Conservation (phyloP, 2,329 filamentous ascomycete species). For the Leptographium wingfieldii region DNA sequence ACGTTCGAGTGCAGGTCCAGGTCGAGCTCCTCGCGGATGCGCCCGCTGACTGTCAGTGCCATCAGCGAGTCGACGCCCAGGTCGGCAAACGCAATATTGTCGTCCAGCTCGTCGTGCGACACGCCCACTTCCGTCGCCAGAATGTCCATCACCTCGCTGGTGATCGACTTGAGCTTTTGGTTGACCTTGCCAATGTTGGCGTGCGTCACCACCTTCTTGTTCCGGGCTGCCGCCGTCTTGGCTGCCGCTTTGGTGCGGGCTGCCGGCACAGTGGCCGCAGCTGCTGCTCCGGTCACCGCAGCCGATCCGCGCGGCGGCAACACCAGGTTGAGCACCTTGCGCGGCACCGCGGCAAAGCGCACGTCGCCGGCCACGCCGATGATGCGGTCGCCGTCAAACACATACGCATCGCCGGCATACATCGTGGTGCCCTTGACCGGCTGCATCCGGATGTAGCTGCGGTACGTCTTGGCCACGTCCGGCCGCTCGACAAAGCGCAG, state of each 20-base stretch:
- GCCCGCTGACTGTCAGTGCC: constrained; percentile 42
- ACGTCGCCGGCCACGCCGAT: constrained; percentile 40
- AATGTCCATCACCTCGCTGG: constrained; percentile 35
- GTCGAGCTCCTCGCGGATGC: constrained; percentile 45
- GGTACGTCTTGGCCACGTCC: constrained; percentile 33
- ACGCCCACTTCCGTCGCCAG: constrained; percentile 45
- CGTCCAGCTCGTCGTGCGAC: constrained; percentile 38
- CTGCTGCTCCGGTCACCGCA: constrained; percentile 20
- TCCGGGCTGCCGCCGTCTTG: too few species aligned
- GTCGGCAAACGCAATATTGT: constrained; percentile 43
- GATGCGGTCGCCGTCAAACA: constrained; percentile 39
- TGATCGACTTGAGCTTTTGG: constrained; percentile 30
- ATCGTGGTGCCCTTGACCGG: constrained; percentile 36
- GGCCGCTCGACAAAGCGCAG: constrained; percentile 37
- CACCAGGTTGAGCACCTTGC: constrained; percentile 53
- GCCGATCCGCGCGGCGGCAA: constrained; percentile 44
- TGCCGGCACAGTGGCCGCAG: constrained; percentile 15
- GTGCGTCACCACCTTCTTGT: constrained; percentile 29
- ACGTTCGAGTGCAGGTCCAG: constrained; percentile 39
- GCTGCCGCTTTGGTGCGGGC: constrained; percentile 17
- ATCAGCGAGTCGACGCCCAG: constrained; percentile 51
- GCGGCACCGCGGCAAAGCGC: constrained; percentile 55
- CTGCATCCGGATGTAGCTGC: constrained; percentile 47
- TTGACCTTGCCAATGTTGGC: constrained; percentile 36
- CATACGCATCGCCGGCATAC: constrained; percentile 39